Base-by-base conservation (phyloP, 176 grass and related monocot species). In the Carex littledalei region DNA sequence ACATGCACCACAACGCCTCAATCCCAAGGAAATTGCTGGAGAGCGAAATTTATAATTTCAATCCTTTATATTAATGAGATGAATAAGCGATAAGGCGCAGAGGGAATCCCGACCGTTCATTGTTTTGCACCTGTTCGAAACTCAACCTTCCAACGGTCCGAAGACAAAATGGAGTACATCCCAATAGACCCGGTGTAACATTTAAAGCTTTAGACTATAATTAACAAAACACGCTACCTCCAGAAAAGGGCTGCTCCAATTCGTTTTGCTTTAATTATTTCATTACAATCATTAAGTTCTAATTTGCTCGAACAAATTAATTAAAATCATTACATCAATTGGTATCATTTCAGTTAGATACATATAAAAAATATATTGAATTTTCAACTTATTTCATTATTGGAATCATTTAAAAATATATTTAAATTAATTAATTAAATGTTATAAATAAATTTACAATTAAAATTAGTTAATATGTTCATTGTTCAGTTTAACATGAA, bases 91-190 rank as follows among this genome's bases (percentile, higher is more conserved):
- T 65, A 82, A 82, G 59, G 32, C 32, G 59, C 18, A 32, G 59
- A 82, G 61, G 45, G 41, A 83, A 83, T 83, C 81, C 2, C 14
- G 37, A 69, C 81, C 81, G 63, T 69, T 53, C 15, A 17, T 69
- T 53, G 17, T 24, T 7, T 52, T 29, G 22, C 63, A 69, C 45
- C 43, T 69, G 81, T 69, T 83, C 60, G 81, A 83, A 83, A 64
- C 35, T 68, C 20, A 43, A 34, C 6, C 18, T 16, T 11, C 58
- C 81, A 83, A 83, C 81, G 81, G 81, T 83, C 81, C 11, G 1
- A 83, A 49, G 15, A 26, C 14, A 8, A 15, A 69, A 50, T 15
- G 34, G 34, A 22, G 3, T 2, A 14, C 0, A 24, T 54, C 5
- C 21, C 14, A 67, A 14, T 55, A 83, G 63, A 67, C 62, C 15